Percentiles rank a stretch among this genome's conserved stretches.
Evolutionary conservation across 495 filamentous ascomycete genomes (phyloP).

Genomic region (Cercophora samala): DNA sequence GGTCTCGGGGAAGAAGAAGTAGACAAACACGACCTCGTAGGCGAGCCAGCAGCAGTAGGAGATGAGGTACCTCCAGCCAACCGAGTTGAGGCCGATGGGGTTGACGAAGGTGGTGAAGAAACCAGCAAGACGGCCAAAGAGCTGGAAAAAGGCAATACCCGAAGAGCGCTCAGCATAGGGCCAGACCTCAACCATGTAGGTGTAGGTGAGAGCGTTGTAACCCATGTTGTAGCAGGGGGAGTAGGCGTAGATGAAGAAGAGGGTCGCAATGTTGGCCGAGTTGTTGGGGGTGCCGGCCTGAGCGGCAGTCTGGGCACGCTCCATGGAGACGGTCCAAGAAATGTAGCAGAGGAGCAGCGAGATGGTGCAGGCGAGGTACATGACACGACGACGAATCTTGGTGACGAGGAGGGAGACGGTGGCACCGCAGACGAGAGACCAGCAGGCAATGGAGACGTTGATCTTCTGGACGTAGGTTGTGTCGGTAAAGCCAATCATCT

Average conservation of each 20-base stretch:
- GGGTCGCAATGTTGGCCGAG: conserved; percentile 42
- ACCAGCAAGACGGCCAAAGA: conserved; percentile 49
- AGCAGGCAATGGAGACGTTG: conserved; percentile 59
- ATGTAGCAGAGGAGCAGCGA: conserved; percentile 55
- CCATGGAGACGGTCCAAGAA: conserved; percentile 58
- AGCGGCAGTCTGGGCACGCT: conserved; percentile 45
- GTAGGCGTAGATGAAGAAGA: conserved; percentile 63
- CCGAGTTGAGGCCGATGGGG: conserved; percentile 58
- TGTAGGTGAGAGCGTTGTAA: conserved; percentile 67
- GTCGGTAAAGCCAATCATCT: conserved; percentile 49
- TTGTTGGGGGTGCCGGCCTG: conserved; percentile 37
- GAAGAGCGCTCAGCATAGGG: conserved; percentile 59
- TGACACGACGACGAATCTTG: conserved; percentile 52
- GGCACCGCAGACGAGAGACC: conserved; percentile 52
- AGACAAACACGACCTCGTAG: conserved; percentile 57
- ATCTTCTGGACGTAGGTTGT: conserved; percentile 50
- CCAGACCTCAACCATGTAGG: conserved; percentile 64
- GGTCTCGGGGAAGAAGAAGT: conserved; percentile 64
- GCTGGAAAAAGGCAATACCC: conserved; percentile 62
- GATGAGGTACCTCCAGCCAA: conserved; percentile 57
- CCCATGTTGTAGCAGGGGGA: conserved; percentile 63
- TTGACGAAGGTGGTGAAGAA: conserved; percentile 61
- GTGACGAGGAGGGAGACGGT: conserved; percentile 52
- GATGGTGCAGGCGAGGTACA: conserved; percentile 56
- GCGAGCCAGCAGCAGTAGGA: conserved; percentile 55